Evolutionary conservation across 441 rosid genomes (phyloP), one percentile per base, ranked within the genome.

Genomic region (Populus tomentosa): DNA sequence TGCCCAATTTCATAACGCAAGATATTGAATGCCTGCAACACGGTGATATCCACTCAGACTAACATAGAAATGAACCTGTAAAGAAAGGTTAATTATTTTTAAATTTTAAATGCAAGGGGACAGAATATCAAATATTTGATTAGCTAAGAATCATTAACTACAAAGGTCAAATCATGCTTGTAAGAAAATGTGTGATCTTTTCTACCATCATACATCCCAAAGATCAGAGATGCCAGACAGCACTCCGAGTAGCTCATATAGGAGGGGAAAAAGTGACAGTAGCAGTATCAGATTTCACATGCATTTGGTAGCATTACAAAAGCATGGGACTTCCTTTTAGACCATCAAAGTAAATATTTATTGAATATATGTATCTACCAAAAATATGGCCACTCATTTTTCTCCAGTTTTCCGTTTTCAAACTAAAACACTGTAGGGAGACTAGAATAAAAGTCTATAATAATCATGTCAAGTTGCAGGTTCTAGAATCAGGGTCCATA

Each of bases 1-100:
- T 92, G 94, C 63, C 93, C 94, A 62, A 89, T 84, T 76, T 92
- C 91, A 76, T 92, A 92, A 35, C 90, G 83, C 83, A 92, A 77
- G 74, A 90, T 28, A 80, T 90, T 90, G 87, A 92, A 92, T 68
- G 94, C 82, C 97, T 90, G 90, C 83, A 83, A 85, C 30, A 83
- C 3, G 24, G 75, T 63, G 73, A 80, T 20, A 73, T 65, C 68
- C 77, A 75, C 62, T 81, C 75, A 80, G 73, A 68, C 36, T 35
- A 78, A 46, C 75, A 71, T n/a, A 78, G 75, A 77, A 83, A 67
- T 76, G 76, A 70, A 28, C 77, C 78, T 64, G 72, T 63, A 75
- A 76, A 38, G 77, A 77, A 79, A 76, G 76, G 69, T 71, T 70
- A 72, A 40, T 35, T 68, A 40, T 63, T 80, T 84, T 79, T 68